Conservation (phyloP, 2,329 filamentous ascomycete genomes). For the Ophiostoma himal-ulmi region DNA sequence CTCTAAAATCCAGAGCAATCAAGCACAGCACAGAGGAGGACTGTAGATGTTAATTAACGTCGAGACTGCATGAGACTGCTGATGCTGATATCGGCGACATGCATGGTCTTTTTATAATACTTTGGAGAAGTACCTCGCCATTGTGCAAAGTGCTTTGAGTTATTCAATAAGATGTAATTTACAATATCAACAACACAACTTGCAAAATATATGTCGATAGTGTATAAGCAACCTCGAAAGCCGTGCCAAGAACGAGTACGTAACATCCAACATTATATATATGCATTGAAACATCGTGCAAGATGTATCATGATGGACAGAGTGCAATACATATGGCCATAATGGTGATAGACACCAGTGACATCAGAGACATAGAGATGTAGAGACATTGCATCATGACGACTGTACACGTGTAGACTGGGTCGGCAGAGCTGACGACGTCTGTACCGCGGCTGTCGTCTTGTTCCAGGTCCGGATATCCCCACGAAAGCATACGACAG, state of each 20-base stretch:
- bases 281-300: not conserved
- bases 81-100: not conserved
- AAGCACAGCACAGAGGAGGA: not conserved
- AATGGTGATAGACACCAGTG: too few relatives aligned
- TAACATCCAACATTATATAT: not conserved
- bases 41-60: not conserved
- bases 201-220: not conserved
- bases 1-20: not conserved
- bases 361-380: too few relatives aligned
- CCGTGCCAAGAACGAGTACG: constrained; percentile 4
- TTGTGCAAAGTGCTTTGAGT: not conserved
- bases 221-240: not conserved
- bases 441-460: constrained; percentile 8
- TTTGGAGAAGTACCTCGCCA: not conserved
- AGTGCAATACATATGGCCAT: too few relatives aligned
- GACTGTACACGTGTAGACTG: not conserved
- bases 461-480: constrained; percentile 1
- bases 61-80: not conserved
- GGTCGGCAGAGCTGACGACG: constrained; percentile 8
- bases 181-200: too few relatives aligned
- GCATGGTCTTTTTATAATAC: not conserved
- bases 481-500: not conserved
- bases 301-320: not conserved
- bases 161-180: not conserved
- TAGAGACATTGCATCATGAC: not conserved